These are phyloP conservation scores for Fusarium hainanense DNA, from an alignment of 2,329 filamentous ascomycete genomes.

Conservation along the genomic window DNA sequence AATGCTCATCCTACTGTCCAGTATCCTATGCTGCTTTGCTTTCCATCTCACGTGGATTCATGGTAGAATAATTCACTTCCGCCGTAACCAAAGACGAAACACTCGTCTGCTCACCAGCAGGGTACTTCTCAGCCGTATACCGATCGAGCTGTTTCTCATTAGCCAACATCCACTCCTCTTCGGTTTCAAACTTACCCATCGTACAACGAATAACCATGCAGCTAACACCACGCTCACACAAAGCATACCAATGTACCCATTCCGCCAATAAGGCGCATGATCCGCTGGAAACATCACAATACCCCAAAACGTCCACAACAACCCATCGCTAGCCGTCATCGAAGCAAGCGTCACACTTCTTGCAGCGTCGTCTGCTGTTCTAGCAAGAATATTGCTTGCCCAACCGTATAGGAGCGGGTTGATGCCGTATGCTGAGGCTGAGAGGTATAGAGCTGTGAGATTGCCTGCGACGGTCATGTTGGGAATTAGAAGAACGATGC, in stretches of 20 bases:
- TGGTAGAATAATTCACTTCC: not conserved
- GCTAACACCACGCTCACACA: slow-evolving; percentile 17
- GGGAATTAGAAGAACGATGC: slow-evolving; percentile 33
- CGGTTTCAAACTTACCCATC: slow-evolving; percentile 38
- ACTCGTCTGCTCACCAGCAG: not conserved
- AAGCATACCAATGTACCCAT: slow-evolving; percentile 45
- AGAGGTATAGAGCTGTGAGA: slow-evolving; percentile 36
- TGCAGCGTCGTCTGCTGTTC: slow-evolving; percentile 52
- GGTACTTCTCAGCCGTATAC: slow-evolving; percentile 19
- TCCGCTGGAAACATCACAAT: slow-evolving; percentile 56
- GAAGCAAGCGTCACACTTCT: slow-evolving; percentile 54
- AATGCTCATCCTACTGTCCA: too few species aligned
- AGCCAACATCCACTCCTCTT: not conserved
- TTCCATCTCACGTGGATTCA: not conserved
- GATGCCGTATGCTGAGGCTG: slow-evolving; percentile 41
- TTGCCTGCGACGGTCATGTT: slow-evolving; percentile 36
- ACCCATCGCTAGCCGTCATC: slow-evolving; percentile 54
- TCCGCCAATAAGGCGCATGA: slow-evolving; percentile 56
- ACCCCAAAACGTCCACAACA: slow-evolving; percentile 59
- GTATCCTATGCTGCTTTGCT: not conserved
- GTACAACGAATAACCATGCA: slow-evolving; percentile 32
- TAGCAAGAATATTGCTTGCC: slow-evolving; percentile 40
- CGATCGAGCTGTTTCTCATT: slow-evolving; percentile 5
- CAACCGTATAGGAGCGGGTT: slow-evolving; percentile 44
- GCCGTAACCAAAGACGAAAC: not conserved